Conservation (phyloP, 2,329 filamentous ascomycete genomes). For the Amesomyces nigricolor region DNA sequence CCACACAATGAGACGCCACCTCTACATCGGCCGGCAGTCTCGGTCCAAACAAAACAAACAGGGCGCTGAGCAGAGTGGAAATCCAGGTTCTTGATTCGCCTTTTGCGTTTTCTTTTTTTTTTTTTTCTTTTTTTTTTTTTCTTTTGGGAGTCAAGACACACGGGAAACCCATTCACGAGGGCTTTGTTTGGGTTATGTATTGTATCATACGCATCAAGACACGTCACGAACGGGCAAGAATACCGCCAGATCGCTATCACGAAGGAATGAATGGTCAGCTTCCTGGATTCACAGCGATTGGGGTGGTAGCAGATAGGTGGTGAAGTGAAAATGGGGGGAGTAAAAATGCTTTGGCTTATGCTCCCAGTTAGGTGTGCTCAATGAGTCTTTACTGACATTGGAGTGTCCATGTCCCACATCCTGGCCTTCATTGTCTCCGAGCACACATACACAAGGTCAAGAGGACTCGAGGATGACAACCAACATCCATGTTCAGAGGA, state of each 20-base stretch:
- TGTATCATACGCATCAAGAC: slow-evolving; percentile 8
- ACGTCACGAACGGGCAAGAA: not conserved
- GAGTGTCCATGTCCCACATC: too few relatives aligned
- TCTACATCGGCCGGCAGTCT: too few relatives aligned
- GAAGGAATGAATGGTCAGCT: not conserved
- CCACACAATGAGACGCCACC: too few relatives aligned
- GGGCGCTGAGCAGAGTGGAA: too few relatives aligned
- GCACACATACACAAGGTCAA: too few relatives aligned
- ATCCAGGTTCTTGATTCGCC: not conserved
- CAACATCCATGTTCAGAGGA: too few relatives aligned
- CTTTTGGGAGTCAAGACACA: slow-evolving; percentile 3
- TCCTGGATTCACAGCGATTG: not conserved
- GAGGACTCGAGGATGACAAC: too few relatives aligned
- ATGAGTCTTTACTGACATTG: too few relatives aligned
- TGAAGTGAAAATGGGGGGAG: not conserved
- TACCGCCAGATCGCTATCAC: not conserved
- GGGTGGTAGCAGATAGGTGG: not conserved
- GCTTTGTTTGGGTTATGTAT: not conserved
- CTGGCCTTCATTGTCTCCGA: too few relatives aligned
- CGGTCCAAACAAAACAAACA: too few relatives aligned
- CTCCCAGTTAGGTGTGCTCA: too few relatives aligned
- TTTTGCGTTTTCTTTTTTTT: not conserved
- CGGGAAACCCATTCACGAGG: not conserved
- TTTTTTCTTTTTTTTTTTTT: not conserved
- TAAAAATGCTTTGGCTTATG: too few relatives aligned